These are phyloP conservation scores for Hypoxylon sp. DNA, from an alignment of 2,329 filamentous ascomycete species.

Conservation along the genomic window DNA sequence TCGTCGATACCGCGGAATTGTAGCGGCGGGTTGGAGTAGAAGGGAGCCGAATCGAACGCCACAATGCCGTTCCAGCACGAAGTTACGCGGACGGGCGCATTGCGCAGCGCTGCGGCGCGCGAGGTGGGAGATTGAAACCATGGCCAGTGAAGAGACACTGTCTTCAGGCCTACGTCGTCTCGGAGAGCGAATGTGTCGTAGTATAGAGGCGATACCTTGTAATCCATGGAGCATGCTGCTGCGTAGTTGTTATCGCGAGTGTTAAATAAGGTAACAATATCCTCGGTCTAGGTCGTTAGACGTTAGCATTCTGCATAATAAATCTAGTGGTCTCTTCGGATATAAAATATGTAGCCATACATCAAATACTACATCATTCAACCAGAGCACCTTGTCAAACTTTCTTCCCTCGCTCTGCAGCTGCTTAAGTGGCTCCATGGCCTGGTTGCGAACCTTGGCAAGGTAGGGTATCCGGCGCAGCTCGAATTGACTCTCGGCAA, in stretches of 20 bases:
- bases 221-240: constrained; percentile 73
- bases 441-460: constrained; percentile 73
- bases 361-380: constrained; percentile 74
- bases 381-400: constrained; percentile 71
- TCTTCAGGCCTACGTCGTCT: constrained; percentile 67
- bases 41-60: constrained; percentile 62
- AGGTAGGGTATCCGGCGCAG: constrained; percentile 78
- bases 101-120: constrained; percentile 63
- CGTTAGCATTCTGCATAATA: constrained; percentile 43
- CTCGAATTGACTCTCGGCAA: constrained; percentile 65
- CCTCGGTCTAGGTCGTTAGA: constrained; percentile 53
- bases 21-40: constrained; percentile 62
- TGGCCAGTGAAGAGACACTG: constrained; percentile 69
- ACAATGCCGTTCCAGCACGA: constrained; percentile 79
- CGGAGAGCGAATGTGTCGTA: constrained; percentile 75
- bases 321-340: constrained; percentile 12
- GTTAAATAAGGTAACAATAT: constrained; percentile 67
- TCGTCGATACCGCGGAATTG: constrained; percentile 75
- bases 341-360: constrained; percentile 53
- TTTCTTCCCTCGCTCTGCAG: constrained; percentile 63
- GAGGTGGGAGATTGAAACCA: constrained; percentile 66
- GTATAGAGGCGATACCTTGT: constrained; percentile 65
- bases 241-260: constrained; percentile 70
- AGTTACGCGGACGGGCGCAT: constrained; percentile 69
- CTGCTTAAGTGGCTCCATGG: constrained; percentile 70